Percentiles rank a stretch among this genome's conserved stretches.
Conservation (phyloP, 2,329 filamentous ascomycete genomes). For the Exophiala phaeomuriformis region DNA sequence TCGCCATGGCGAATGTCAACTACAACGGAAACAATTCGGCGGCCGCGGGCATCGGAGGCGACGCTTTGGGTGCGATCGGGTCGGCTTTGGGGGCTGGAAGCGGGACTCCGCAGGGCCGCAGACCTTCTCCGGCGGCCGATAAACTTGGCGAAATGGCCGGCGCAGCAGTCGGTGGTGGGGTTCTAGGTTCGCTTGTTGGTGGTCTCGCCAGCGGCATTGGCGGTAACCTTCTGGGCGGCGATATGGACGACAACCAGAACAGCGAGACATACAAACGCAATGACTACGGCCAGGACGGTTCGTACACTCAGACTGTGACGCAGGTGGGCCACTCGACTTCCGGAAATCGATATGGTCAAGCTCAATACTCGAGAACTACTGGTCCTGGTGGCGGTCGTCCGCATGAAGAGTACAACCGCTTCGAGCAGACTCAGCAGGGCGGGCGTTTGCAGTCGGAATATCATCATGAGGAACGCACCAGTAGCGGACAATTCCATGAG, state of each 20-base stretch:
- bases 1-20: constrained; percentile 55
- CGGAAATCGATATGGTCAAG: constrained; percentile 34
- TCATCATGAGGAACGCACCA: constrained; percentile 19
- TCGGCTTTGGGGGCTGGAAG: no score
- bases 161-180: constrained; percentile 57
- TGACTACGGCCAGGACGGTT: constrained; percentile 52
- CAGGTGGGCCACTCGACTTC: constrained; percentile 34
- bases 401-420: constrained; percentile 22
- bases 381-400: constrained; percentile 11
- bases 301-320: constrained; percentile 53
- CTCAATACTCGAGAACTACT: constrained; percentile 32
- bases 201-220: constrained; percentile 54
- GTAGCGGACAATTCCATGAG: constrained; percentile 13
- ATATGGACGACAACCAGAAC: constrained; percentile 47
- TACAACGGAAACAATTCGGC: constrained; percentile 26
- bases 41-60: constrained; percentile 27
- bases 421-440: constrained; percentile 18
- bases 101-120: no score
- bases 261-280: constrained; percentile 50
- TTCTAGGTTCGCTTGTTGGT: constrained; percentile 59
- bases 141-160: constrained; percentile 45
- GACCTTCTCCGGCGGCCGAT: constrained; percentile 6
- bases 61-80: constrained; percentile 30
- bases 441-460: constrained; percentile 14
- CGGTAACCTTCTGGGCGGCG: constrained; percentile 53